A percentile compares a stretch with the other conserved stretches of the same genome.
phyloP scores from a whole-genome alignment of 2,329 filamentous ascomycete species.

The Nothophaeocryptopus gaeumannii region DNA sequence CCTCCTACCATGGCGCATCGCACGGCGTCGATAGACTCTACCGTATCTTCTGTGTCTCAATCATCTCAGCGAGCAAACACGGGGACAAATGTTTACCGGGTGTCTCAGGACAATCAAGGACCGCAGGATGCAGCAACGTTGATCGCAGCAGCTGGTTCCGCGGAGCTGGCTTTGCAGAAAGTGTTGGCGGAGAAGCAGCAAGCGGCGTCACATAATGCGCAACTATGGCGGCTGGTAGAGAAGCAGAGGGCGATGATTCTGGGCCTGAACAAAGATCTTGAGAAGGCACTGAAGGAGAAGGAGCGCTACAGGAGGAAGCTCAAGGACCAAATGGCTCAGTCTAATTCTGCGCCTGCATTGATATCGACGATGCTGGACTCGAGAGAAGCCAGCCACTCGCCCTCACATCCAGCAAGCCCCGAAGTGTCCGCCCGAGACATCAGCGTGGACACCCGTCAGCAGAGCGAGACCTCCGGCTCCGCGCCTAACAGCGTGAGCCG shows the following conservation, averaged over 20 bases:
- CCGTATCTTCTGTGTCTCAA: constrained; percentile 63
- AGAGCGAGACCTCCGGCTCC: constrained; percentile 28
- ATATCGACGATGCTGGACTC: constrained; percentile 17
- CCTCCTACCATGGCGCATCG: constrained; percentile 43
- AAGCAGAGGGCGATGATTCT: constrained; percentile 94
- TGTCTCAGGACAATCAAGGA: constrained; percentile 53
- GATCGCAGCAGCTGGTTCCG: constrained; percentile 79
- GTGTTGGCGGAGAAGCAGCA: constrained; percentile 89
- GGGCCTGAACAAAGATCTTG: constrained; percentile 90
- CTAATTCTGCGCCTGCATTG: constrained; percentile 33
- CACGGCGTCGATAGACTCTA: constrained; percentile 88
- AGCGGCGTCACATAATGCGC: constrained; percentile 81
- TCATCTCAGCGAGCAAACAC: constrained; percentile 34
- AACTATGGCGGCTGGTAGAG: constrained; percentile 92
- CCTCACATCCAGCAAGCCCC: constrained; percentile 15
- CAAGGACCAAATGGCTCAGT: constrained; percentile 65
- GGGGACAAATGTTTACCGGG: constrained; percentile 46
- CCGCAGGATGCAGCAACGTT: constrained; percentile 74
- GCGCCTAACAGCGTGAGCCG: constrained; percentile 21
- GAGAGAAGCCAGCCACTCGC: constrained; percentile 31
- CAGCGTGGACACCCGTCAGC: constrained; percentile 30
- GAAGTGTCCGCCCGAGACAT: constrained; percentile 23
- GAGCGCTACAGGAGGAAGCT: constrained; percentile 88
- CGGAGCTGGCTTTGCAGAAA: constrained; percentile 84
- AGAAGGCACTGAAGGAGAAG: constrained; percentile 87